Conservation (phyloP, 2,329 filamentous ascomycete species). For the Apiospora malaysiana region DNA sequence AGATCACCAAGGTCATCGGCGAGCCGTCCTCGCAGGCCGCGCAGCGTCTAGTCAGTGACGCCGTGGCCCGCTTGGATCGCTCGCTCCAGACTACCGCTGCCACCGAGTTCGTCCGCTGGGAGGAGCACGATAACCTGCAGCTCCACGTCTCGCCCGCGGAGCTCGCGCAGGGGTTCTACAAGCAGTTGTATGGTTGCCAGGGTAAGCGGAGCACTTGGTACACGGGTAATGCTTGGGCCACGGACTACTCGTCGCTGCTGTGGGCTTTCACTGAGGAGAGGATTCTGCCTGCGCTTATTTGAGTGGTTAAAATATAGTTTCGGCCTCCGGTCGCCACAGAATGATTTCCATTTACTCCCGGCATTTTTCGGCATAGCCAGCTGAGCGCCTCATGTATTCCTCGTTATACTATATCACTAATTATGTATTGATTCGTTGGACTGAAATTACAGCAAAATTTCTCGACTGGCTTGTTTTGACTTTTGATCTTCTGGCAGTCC, state of each 20-base stretch:
- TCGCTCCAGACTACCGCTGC: background rate
- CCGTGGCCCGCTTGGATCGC: background rate
- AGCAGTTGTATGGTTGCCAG: conserved; percentile 44
- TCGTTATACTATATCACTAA: too few species aligned
- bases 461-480: too few species aligned
- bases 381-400: too few species aligned
- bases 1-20: conserved; percentile 30
- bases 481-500: too few species aligned
- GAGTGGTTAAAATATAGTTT: background rate
- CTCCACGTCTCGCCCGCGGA: conserved; percentile 37
- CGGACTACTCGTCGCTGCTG: conserved; percentile 40
- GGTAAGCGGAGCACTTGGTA: conserved; percentile 47
- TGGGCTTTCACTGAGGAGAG: conserved; percentile 42
- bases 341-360: too few species aligned
- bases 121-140: conserved; percentile 41
- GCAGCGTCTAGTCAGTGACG: conserved; percentile 18
- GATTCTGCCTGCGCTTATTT: conserved; percentile 37
- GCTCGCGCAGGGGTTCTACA: conserved; percentile 43
- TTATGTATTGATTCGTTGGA: too few species aligned
- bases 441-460: too few species aligned
- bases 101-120: conserved; percentile 34
- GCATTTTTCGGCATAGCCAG: too few species aligned
- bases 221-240: conserved; percentile 42
- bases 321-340: background rate
- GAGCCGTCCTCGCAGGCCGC: conserved; percentile 25